These are phyloP conservation scores for Calonectria pseudoturangicola DNA, from an alignment of 2,329 filamentous ascomycete species.

Conservation along the genomic window DNA sequence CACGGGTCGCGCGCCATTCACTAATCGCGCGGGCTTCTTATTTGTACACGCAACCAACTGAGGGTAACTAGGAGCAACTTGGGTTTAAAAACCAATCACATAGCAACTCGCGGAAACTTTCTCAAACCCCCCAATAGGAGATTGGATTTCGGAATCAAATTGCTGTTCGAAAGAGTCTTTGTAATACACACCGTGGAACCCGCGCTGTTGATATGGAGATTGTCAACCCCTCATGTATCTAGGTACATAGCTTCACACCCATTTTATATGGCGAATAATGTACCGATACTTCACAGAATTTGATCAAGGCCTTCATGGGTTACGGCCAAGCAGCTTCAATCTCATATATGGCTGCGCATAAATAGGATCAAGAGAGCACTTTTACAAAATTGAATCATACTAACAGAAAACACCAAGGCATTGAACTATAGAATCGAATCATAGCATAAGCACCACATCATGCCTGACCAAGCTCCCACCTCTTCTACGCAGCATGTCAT, in stretches of 20 bases:
- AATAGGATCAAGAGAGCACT: neutral
- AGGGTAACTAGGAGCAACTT: no score
- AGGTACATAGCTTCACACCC: neutral
- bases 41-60: no score
- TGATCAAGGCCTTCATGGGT: no score
- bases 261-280: neutral
- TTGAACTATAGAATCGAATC: neutral
- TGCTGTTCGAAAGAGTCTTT: neutral
- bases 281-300: neutral
- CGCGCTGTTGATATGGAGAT: neutral
- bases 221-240: neutral
- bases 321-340: neutral
- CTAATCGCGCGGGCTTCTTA: no score
- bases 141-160: neutral
- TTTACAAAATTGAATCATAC: neutral
- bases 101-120: neutral
- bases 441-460: neutral
- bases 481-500: conserved; percentile 2
- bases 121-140: neutral
- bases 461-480: neutral
- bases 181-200: conserved; percentile 3
- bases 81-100: no score
- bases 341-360: neutral
- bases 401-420: neutral
- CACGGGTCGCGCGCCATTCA: neutral